These are phyloP conservation scores for Coemansia sp. DNA, from an alignment of 192 early-diverging fungal genomes.

Conservation along the genomic window DNA sequence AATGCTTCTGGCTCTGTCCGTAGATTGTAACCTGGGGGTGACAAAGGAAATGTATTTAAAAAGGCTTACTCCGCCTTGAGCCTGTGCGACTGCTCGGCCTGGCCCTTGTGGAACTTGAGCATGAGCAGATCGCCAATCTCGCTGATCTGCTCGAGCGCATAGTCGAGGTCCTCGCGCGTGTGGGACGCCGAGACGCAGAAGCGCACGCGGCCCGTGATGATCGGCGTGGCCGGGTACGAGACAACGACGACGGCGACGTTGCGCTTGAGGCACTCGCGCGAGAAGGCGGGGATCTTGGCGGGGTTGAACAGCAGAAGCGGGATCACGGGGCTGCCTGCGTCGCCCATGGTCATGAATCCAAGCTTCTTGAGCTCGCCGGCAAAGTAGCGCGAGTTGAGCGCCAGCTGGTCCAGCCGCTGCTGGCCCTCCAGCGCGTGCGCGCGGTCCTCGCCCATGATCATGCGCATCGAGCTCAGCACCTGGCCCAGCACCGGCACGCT, in stretches of 20 bases:
- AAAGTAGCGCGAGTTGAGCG: constrained; percentile 85
- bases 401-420: constrained; percentile 79
- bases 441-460: constrained; percentile 87
- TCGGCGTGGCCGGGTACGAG: constrained; percentile 95
- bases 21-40: too few species aligned
- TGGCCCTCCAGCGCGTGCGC: constrained; percentile 79
- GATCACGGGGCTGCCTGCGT: constrained; percentile 83
- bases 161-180: constrained; percentile 86
- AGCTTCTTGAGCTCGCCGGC: constrained; percentile 69
- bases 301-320: constrained; percentile 92
- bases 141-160: constrained; percentile 66
- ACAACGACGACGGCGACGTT: constrained; percentile 96
- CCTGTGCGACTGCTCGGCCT: neutral
- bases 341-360: constrained; percentile 94
- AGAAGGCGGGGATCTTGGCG: constrained; percentile 96
- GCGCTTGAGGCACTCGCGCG: constrained; percentile 82
- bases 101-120: constrained; percentile 58
- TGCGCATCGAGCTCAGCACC: constrained; percentile 80
- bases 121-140: constrained; percentile 72
- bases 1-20: too few species aligned
- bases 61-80: constrained; percentile 6
- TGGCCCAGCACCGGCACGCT: constrained; percentile 84
- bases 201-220: constrained; percentile 88
- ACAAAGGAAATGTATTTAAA: too few species aligned
- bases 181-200: constrained; percentile 95